Conservation (phyloP, 306 rosid species). For the Fragaria nilgerrensis region DNA sequence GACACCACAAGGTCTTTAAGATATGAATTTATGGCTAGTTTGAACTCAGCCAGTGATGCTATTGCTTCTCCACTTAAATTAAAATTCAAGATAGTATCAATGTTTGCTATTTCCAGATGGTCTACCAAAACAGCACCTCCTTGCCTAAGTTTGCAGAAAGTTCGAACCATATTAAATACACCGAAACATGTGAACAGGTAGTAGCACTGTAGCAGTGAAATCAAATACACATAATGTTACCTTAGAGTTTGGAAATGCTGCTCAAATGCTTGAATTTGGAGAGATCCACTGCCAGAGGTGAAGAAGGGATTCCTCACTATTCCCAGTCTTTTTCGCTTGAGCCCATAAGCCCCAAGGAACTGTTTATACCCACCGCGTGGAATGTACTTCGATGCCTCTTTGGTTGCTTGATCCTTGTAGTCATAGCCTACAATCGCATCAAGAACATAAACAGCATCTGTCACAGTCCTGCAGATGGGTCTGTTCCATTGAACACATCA, state of each 20-base stretch:
- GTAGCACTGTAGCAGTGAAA: too few species aligned
- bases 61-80: conserved; percentile 21
- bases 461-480: conserved; percentile 43
- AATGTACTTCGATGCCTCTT: conserved; percentile 28
- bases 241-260: conserved; percentile 24
- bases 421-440: conserved; percentile 48
- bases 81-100: conserved; percentile 21
- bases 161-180: not conserved
- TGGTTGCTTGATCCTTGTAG: conserved; percentile 32
- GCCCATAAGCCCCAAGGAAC: conserved; percentile 50
- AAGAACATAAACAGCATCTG: conserved; percentile 49
- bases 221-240: not conserved
- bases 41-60: conserved; percentile 28
- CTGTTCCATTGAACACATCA: conserved; percentile 19
- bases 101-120: conserved; percentile 28
- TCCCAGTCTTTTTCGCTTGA: conserved; percentile 63
- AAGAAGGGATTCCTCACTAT: conserved; percentile 55
- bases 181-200: not conserved
- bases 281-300: conserved; percentile 27
- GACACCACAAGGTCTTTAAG: conserved; percentile 22
- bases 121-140: conserved; percentile 34
- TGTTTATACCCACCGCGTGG: conserved; percentile 36
- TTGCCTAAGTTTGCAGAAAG: conserved; percentile 8
- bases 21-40: conserved; percentile 25
- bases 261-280: conserved; percentile 42